A percentile compares a stretch with the other conserved stretches of the same genome.
Conservation (phyloP, 2,329 filamentous ascomycete species). For the Proliferodiscus dingleyae region DNA sequence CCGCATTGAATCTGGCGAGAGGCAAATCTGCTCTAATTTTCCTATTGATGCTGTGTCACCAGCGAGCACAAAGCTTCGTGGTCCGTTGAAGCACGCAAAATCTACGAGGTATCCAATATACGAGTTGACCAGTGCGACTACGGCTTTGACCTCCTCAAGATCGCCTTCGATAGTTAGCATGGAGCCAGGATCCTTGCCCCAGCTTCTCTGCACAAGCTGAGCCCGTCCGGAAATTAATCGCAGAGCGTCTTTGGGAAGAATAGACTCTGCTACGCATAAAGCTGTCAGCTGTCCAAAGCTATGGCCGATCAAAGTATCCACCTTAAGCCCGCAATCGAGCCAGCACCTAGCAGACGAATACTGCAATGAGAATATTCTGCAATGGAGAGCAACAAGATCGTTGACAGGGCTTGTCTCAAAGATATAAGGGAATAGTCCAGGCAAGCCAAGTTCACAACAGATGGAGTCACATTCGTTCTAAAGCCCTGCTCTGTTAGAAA, state of each 20-base stretch:
- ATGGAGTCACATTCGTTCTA: too few species aligned
- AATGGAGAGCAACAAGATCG: slow-evolving; percentile 34
- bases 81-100: slow-evolving; percentile 44
- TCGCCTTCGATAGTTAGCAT: slow-evolving; percentile 39
- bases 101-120: slow-evolving; percentile 16
- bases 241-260: slow-evolving; percentile 30
- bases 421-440: slow-evolving; percentile 31
- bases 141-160: slow-evolving; percentile 8
- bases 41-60: slow-evolving; percentile 26
- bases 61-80: slow-evolving; percentile 27
- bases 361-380: slow-evolving; percentile 34
- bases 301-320: slow-evolving; percentile 34
- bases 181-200: slow-evolving; percentile 31
- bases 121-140: too few species aligned
- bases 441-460: too few species aligned
- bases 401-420: slow-evolving; percentile 24
- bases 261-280: slow-evolving; percentile 29
- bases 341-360: slow-evolving; percentile 35
- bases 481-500: slow-evolving; percentile 15
- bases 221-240: slow-evolving; percentile 31
- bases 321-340: slow-evolving; percentile 30
- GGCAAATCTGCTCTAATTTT: slow-evolving; percentile 5
- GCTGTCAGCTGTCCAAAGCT: slow-evolving; percentile 36
- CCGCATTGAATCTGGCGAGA: slow-evolving; percentile 8
- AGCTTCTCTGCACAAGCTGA: slow-evolving; percentile 28